A percentile compares a stretch with the other conserved stretches of the same genome.
phyloP scores from a whole-genome alignment of 805 yeast species.

The Naumovozyma castellii region DNA sequence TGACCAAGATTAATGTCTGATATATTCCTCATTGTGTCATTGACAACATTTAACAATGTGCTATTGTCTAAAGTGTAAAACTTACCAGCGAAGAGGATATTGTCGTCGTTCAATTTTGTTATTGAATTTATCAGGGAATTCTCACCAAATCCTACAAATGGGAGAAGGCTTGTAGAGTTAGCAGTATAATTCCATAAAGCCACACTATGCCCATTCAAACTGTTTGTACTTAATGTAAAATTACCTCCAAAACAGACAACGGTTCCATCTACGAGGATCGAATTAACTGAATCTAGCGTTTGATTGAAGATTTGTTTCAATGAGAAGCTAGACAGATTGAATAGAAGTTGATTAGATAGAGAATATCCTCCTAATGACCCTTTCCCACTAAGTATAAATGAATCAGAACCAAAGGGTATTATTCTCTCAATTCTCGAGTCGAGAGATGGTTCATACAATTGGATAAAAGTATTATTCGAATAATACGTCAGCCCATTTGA shows the following conservation, averaged over 20 bases:
- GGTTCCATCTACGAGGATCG: conserved; percentile 42
- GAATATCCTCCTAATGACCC: conserved; percentile 22
- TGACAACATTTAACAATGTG: conserved; percentile 32
- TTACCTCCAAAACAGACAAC: conserved; percentile 75
- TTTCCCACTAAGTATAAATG: conserved; percentile 29
- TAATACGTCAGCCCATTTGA: conserved; percentile 17
- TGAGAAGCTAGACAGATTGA: conserved; percentile 25
- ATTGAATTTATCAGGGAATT: conserved; percentile 57
- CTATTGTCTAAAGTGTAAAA: conserved; percentile 54
- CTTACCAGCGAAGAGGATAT: conserved; percentile 70
- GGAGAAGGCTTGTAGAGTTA: conserved; percentile 37
- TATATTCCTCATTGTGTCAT: conserved; percentile 22
- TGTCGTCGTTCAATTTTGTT: conserved; percentile 36
- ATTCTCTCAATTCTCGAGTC: conserved; percentile 17
- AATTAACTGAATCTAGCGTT: conserved; percentile 27
- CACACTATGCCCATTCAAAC: conserved; percentile 33
- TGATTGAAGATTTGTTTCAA: conserved; percentile 22
- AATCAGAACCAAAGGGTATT: conserved; percentile 24
- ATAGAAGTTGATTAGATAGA: conserved; percentile 27
- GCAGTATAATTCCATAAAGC: conserved; percentile 50
- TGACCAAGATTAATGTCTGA: conserved; percentile 45
- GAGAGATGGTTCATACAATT: conserved; percentile 10
- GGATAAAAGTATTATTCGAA: conserved; percentile 20
- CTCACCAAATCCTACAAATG: conserved; percentile 69
- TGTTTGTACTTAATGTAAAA: conserved; percentile 43